These are phyloP conservation scores for Myxozyma vanderwaltii DNA, from an alignment of 805 yeast species.

Conservation along the genomic window DNA sequence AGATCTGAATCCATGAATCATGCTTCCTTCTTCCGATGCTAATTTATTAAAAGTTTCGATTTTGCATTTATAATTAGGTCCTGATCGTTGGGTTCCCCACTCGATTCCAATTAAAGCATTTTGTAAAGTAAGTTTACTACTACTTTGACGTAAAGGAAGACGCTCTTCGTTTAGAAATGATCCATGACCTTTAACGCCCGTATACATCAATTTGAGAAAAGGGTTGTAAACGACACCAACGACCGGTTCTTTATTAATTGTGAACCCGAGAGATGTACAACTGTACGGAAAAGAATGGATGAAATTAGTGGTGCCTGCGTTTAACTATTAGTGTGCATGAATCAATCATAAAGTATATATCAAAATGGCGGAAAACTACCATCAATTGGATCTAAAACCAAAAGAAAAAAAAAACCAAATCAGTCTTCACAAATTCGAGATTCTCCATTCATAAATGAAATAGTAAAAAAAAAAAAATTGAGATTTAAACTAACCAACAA, in stretches of 20 bases:
- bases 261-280: slow-evolving; percentile 62
- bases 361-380: no score
- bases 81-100: slow-evolving; percentile 62
- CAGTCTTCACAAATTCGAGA: no score
- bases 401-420: no score
- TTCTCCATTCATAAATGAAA: not conserved
- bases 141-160: slow-evolving; percentile 44
- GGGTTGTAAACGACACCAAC: slow-evolving; percentile 74
- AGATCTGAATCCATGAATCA: slow-evolving; percentile 62
- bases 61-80: slow-evolving; percentile 53
- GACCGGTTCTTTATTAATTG: slow-evolving; percentile 51
- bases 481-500: slow-evolving; percentile 60
- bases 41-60: slow-evolving; percentile 52
- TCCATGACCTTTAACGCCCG: slow-evolving; percentile 59
- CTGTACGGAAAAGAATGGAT: slow-evolving; percentile 63
- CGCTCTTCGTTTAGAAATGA: slow-evolving; percentile 52
- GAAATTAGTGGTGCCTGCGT: slow-evolving; percentile 62
- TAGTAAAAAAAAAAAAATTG: no score
- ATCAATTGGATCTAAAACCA: slow-evolving; percentile 35
- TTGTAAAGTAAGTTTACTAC: slow-evolving; percentile 48
- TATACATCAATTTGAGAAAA: slow-evolving; percentile 54
- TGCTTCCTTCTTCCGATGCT: slow-evolving; percentile 55
- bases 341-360: not conserved
- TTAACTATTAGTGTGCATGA: not conserved
- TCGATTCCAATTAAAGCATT: slow-evolving; percentile 60